Evolutionary conservation across 2,329 filamentous ascomycete genomes (phyloP), one percentile per base, ranked within the genome.

Genomic region (Pseudohalonectria lignicola): DNA sequence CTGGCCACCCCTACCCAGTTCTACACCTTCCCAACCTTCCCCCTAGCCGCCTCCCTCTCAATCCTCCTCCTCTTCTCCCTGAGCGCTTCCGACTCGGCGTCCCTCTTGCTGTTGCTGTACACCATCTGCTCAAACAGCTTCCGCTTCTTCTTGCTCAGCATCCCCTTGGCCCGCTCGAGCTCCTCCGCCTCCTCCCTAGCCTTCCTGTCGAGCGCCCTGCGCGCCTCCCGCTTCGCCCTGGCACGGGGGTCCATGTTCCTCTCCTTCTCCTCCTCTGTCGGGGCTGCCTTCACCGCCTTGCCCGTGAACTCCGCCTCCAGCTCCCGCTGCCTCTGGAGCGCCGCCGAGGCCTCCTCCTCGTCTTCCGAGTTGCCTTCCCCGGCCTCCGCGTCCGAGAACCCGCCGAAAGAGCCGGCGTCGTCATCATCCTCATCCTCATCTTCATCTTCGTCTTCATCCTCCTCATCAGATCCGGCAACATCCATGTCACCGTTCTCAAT

Each of bases 41-140:
- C 51, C 57, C 71, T 66, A 41, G 54, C 60, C 57, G 61, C 58
- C 57, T 71, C 60, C 58, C 68, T 87, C 64, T 96, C 92, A 44
- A 95, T 61, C 73, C 79, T 94, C 64, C 92, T 84, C 62, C 86
- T 79, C 81, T 98, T 98, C 41, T 72, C 74, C 49, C 88, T 75
- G 57, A 98, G 65, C 64, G 81, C 84, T 67, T 90, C 82, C 34
- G 90, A 85, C 66, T 94, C 86, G 19, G 79, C 82, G 49, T 90
- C 90, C 69, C 86, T 85, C 73, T 92, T 88, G 64, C 82, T 88
- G 63, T 95, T 94, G 45, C 79, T 87, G 63, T 94, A 93, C 55
- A 87, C 73, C 86, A 98, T 98, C 69, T 95, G 92, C 69, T 96
- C 92, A 49, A 90, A 82, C 53, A 95, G 67, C 78, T 95, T 95